phyloP scores from a whole-genome alignment of 2,329 filamentous ascomycete species.

The Tolypocladium sp. region DNA sequence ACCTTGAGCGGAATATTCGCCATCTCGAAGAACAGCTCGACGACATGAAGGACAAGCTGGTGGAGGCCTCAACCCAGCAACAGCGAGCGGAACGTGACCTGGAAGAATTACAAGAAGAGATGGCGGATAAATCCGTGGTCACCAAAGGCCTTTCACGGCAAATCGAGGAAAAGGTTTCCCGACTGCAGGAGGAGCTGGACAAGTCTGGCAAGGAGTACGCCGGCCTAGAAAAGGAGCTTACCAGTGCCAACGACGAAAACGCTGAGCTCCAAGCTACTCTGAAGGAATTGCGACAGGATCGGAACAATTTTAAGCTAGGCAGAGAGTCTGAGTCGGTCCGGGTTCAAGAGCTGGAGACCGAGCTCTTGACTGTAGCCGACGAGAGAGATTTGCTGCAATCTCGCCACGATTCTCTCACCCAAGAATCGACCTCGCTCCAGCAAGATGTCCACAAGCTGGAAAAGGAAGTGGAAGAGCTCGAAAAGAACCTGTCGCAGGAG shows the following conservation, averaged over 20 bases:
- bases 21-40: constrained; percentile 45
- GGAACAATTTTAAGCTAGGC: constrained; percentile 18
- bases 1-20: constrained; percentile 46
- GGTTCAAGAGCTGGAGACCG: constrained; percentile 47
- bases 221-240: constrained; percentile 41
- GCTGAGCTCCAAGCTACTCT: constrained; percentile 33
- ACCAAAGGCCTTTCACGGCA: constrained; percentile 68
- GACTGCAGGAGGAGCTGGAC: constrained; percentile 58
- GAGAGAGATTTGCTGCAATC: constrained; percentile 63
- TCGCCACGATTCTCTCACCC: constrained; percentile 57
- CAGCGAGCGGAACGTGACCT: constrained; percentile 50
- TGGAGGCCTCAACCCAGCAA: constrained; percentile 44
- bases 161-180: constrained; percentile 60
- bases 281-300: constrained; percentile 27
- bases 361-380: constrained; percentile 48
- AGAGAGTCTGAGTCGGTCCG: constrained; percentile 33
- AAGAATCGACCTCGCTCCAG: constrained; percentile 59
- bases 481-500: constrained; percentile 41
- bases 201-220: constrained; percentile 37
- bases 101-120: constrained; percentile 63
- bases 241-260: constrained; percentile 36
- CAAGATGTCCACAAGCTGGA: constrained; percentile 47
- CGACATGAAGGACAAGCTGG: constrained; percentile 43
- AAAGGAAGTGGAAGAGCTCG: constrained; percentile 35
- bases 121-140: constrained; percentile 69